Evolutionary conservation across 192 early-diverging fungal genomes (phyloP), one percentile per base, ranked within the genome.

Genomic region (Paraglomus occultum): DNA sequence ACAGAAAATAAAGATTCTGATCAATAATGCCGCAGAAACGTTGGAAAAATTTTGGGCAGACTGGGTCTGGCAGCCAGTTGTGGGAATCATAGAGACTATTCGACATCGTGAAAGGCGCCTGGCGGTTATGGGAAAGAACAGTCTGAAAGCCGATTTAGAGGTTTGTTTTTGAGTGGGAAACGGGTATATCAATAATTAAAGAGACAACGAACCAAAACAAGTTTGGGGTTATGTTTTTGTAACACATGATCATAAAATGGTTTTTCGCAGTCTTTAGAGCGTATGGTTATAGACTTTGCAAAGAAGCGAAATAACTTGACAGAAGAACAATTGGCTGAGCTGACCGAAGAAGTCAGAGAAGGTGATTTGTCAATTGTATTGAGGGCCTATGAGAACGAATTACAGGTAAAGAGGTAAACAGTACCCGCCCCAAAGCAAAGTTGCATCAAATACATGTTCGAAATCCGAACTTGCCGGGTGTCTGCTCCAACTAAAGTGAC

Each of bases 241-340:
- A 20, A 40, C 42, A 31, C 6, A 6, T 23, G 1, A n/a, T 61
- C 18, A 42, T 9, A 11, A 10, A 48, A 6, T 20, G 38, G 5
- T 8, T 40, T 44, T 4, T 71, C n/a, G 5, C 73, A 88, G 80
- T 92, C 91, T 57, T 80, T 97, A 8, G 93, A 95, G 66, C 80
- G 90, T 18, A 97, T 97, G 95, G 92, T 95, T 6, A 74, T 91
- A 20, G 83, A 88, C 1, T 97, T 94, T 85, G 92, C 84, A 15
- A 75, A 67, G 23, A 77, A 82, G 53, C 63, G 83, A 62, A 73
- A 73, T 31, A 42, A 76, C 5, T 73, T 86, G 51, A 76, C 84
- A 17, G 68, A 64, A 10, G 82, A 84, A 39, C 82, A 90, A 23
- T 74, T 90, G 1, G 70, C 70, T 5, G 54, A 22, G 6, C 69